Conservation (phyloP, 78 protist genomes). For the Mastigamoeba balamuthi region DNA sequence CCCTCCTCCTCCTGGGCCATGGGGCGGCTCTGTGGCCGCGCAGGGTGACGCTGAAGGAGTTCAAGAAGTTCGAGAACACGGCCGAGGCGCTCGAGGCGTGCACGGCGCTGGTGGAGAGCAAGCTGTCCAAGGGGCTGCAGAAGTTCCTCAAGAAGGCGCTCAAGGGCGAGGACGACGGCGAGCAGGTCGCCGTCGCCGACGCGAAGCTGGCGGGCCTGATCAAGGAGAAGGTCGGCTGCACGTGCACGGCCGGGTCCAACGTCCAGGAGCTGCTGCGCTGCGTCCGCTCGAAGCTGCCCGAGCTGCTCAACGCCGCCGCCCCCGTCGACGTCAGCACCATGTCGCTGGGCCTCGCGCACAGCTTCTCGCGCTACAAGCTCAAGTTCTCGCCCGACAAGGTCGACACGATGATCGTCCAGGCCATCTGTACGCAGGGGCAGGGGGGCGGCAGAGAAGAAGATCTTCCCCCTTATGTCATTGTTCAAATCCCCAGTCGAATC, state of each 20-base stretch:
- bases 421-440: conserved; percentile 67
- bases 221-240: conserved; percentile 64
- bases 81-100: conserved; percentile 86
- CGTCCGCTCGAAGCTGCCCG: conserved; percentile 49
- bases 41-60: conserved; percentile 72
- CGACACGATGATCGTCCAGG: conserved; percentile 97
- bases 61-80: conserved; percentile 73
- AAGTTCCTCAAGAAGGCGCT: conserved; percentile 76
- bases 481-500: not conserved
- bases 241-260: conserved; percentile 16
- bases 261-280: conserved; percentile 65
- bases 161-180: conserved; percentile 41
- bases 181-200: conserved; percentile 81
- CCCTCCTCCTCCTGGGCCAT: too few species aligned
- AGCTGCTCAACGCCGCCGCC: conserved; percentile 13
- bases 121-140: conserved; percentile 60
- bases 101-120: conserved; percentile 73
- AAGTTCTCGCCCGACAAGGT: conserved; percentile 97
- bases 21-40: not conserved
- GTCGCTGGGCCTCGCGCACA: conserved; percentile 90
- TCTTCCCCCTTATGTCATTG: not conserved
- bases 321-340: not conserved
- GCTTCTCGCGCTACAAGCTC: conserved; percentile 86
- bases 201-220: conserved; percentile 78
- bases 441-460: too few species aligned